Percentiles rank a stretch among this genome's conserved stretches.
These are phyloP conservation scores for Tillandsia fasciculata DNA, from an alignment of 176 grass and related monocot species.

Conservation along the genomic window DNA sequence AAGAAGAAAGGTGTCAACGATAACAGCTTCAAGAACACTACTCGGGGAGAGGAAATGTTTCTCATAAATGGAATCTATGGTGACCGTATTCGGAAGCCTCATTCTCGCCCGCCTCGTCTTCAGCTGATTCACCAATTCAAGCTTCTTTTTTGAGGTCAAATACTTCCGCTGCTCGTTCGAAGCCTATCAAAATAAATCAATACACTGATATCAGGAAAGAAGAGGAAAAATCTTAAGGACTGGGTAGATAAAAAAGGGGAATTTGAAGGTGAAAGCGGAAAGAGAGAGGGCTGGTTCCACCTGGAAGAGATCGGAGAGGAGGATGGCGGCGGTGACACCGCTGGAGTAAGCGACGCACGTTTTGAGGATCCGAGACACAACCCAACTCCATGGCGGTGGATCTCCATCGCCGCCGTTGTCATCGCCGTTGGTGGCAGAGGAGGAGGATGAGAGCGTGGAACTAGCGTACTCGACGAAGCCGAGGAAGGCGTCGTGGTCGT, in stretches of 20 bases:
- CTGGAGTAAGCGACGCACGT: constrained; percentile 76
- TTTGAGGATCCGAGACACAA: constrained; percentile 61
- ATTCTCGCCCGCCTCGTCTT: constrained; percentile 52
- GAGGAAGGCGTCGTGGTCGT: constrained; percentile 28
- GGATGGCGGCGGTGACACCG: constrained; percentile 77
- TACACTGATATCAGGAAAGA: background rate
- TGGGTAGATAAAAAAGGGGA: background rate
- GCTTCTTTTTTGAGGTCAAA: constrained; percentile 55
- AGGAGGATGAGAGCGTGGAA: background rate
- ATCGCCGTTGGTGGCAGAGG: background rate
- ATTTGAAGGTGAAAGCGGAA: background rate
- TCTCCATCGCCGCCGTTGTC: background rate
- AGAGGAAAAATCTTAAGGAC: too few species aligned
- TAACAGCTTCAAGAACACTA: constrained; percentile 66
- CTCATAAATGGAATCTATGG: constrained; percentile 74
- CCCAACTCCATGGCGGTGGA: constrained; percentile 60
- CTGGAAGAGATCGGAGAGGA: constrained; percentile 90
- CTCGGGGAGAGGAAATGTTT: constrained; percentile 77
- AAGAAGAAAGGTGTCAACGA: constrained; percentile 64
- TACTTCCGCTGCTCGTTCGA: constrained; percentile 76
- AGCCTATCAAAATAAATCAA: constrained; percentile 42
- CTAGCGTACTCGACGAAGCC: constrained; percentile 25
- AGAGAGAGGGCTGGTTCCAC: constrained; percentile 5
- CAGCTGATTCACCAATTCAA: constrained; percentile 44
- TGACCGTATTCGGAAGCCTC: constrained; percentile 49